These are phyloP conservation scores for Trichoderma koningiopsis DNA, from an alignment of 2,329 filamentous ascomycete species.

Conservation along the genomic window DNA sequence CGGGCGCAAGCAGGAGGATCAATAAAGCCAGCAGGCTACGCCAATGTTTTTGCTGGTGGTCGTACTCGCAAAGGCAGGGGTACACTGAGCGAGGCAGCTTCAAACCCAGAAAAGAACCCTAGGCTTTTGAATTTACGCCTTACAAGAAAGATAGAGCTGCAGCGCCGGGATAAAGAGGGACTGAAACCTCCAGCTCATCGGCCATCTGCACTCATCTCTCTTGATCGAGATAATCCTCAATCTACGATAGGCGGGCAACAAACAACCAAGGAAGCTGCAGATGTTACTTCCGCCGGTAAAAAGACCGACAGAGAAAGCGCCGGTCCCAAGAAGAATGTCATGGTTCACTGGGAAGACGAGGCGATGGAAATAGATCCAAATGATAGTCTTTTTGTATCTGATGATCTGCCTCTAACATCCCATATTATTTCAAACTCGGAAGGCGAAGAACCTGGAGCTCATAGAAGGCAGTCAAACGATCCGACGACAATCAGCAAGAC, in stretches of 20 bases:
- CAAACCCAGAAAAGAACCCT: constrained; percentile 45
- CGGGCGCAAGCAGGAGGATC: background rate
- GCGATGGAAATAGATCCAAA: constrained; percentile 30
- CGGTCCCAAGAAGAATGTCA: background rate
- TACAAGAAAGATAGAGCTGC: constrained; percentile 46
- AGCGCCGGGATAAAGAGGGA: constrained; percentile 49
- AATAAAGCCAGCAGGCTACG: background rate
- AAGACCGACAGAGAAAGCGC: background rate
- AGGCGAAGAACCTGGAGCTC: background rate
- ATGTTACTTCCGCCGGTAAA: background rate
- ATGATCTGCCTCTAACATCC: background rate
- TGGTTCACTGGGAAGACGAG: constrained; percentile 35
- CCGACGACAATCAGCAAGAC: constrained; percentile 14
- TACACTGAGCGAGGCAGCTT: constrained; percentile 43
- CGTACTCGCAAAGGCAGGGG: constrained; percentile 42
- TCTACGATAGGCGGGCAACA: background rate
- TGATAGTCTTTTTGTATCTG: constrained; percentile 32
- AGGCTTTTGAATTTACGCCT: constrained; percentile 44
- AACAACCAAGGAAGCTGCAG: background rate
- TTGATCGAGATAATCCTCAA: constrained; percentile 31
- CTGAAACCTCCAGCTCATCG: constrained; percentile 40
- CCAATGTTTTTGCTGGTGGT: constrained; percentile 52
- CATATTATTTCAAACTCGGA: background rate
- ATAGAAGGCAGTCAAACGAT: background rate
- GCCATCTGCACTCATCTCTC: constrained; percentile 34